Percentiles rank a stretch among this genome's conserved stretches.
phyloP scores from a whole-genome alignment of 257 asterid genomes.

The Rauvolfia tetraphylla region DNA sequence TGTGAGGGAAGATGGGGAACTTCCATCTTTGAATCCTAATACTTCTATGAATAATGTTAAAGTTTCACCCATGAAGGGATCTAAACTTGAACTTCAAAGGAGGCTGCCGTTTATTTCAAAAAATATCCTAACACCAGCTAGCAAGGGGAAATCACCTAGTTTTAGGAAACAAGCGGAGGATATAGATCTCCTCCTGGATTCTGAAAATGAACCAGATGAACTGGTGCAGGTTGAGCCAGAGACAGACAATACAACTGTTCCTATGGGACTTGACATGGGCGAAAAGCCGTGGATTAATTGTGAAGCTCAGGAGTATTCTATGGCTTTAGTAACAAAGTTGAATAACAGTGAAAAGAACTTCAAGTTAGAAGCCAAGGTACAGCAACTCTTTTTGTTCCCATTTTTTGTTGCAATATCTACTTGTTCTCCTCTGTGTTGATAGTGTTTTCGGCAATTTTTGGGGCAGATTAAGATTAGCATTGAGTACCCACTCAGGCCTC shows the following conservation, averaged over 20 bases:
- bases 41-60: slow-evolving; percentile 38
- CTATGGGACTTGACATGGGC: slow-evolving; percentile 23
- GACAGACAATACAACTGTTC: slow-evolving; percentile 28
- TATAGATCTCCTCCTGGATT: slow-evolving; percentile 71
- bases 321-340: slow-evolving; percentile 54
- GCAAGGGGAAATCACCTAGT: slow-evolving; percentile 62
- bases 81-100: slow-evolving; percentile 49
- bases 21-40: slow-evolving; percentile 53
- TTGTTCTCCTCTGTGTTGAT: slow-evolving; percentile 6
- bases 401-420: slow-evolving; percentile 11
- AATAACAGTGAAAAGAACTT: slow-evolving; percentile 41
- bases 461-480: slow-evolving; percentile 65
- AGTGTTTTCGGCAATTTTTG: slow-evolving; percentile 6
- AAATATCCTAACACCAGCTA: slow-evolving; percentile 56
- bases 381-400: slow-evolving; percentile 15
- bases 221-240: slow-evolving; percentile 51
- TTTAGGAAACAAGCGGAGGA: slow-evolving; percentile 70
- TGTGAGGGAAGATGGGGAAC: slow-evolving; percentile 88
- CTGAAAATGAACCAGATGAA: slow-evolving; percentile 75
- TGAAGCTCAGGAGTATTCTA: slow-evolving; percentile 59
- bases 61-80: slow-evolving; percentile 39
- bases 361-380: slow-evolving; percentile 83
- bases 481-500: slow-evolving; percentile 95
- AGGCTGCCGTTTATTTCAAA: slow-evolving; percentile 62
- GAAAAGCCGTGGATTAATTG: slow-evolving; percentile 56